Evolutionary conservation across 371 early-diverging fungal genomes (phyloP), one percentile per base, ranked within the genome.

Genomic region (Circinella minor): DNA sequence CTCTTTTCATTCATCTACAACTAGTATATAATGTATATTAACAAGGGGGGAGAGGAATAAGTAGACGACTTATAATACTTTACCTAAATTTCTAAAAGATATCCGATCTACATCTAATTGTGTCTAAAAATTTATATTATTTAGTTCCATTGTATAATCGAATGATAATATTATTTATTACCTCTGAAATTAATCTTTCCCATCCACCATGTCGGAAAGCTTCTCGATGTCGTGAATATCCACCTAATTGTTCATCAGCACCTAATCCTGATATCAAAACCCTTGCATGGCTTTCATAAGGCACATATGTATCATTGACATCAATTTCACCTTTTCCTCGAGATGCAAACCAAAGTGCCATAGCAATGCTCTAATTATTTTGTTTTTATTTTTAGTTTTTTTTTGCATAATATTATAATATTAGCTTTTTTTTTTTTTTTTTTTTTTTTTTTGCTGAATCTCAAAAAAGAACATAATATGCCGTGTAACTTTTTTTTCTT

Each of bases 281-380:
- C 36, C 89, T 85, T 4, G 96, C 91, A 37, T 77, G 81, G 54
- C 91, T 90, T 17, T 76, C 70, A 75, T 91, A 93, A 61, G 63
- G 55, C 62, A 18, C 65, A 15, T 34, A 36, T 27, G 36, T 37
- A 13, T 43, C 64, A 55, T 70, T 47, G 3, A 49, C 66, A 36
- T 77, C 72, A 51, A 86, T 70, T 15, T 36, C 67, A 59, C 90
- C 91, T 77, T 74, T 71, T 0, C 96, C 97, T 13, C 95, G 85
- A 3, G 94, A 82, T 1, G 96, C 97, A 87, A 97, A 98, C 98
- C 97, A 98, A 66, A 98, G 90, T 1, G 98, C 98, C 87, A 96
- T 90, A 0, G 95, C 97, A 67, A 98, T 97, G 71, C 97, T 96
- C 93, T 91, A 49, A 18, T 11, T 48, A n/a, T 13, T 18, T 34